These are phyloP conservation scores for Harringtonia lauricola DNA, from an alignment of 2,329 filamentous ascomycete species.

Conservation along the genomic window DNA sequence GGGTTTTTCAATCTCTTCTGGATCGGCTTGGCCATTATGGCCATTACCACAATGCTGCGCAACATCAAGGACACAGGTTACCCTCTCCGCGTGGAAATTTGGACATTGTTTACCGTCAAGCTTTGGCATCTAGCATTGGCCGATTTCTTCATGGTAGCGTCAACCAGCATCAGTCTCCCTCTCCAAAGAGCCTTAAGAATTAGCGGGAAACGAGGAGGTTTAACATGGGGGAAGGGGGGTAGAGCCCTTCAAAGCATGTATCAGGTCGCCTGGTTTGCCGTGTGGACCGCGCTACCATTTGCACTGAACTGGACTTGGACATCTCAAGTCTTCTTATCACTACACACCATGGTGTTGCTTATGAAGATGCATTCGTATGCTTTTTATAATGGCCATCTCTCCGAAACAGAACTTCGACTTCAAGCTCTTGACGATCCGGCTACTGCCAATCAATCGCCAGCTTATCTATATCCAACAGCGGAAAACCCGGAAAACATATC, in stretches of 20 bases:
- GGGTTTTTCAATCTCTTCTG: constrained; percentile 98
- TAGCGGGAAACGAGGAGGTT: constrained; percentile 32
- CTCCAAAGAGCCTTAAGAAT: constrained; percentile 58
- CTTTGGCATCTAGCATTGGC: constrained; percentile 76
- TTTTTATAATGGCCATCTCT: constrained; percentile 95
- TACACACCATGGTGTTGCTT: constrained; percentile 81
- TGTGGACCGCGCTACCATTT: constrained; percentile 84
- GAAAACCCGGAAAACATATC: constrained; percentile 37
- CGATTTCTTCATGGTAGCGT: constrained; percentile 76
- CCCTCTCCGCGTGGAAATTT: constrained; percentile 76
- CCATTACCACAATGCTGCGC: constrained; percentile 82
- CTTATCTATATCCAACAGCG: constrained; percentile 63
- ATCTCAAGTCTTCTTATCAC: constrained; percentile 83
- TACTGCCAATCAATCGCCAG: constrained; percentile 56
- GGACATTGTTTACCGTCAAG: constrained; percentile 79
- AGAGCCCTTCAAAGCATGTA: constrained; percentile 74
- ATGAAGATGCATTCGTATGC: constrained; percentile 99
- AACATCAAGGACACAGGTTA: constrained; percentile 92
- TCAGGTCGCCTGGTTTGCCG: constrained; percentile 64
- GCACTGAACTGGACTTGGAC: constrained; percentile 90
- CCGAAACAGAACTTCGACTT: constrained; percentile 73
- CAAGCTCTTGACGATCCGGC: constrained; percentile 67
- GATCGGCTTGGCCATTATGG: constrained; percentile 95
- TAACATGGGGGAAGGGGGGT: constrained; percentile 70
- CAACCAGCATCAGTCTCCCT: constrained; percentile 59